Evolutionary conservation across 805 yeast species (phyloP).

Genomic region (Candida koratica): DNA sequence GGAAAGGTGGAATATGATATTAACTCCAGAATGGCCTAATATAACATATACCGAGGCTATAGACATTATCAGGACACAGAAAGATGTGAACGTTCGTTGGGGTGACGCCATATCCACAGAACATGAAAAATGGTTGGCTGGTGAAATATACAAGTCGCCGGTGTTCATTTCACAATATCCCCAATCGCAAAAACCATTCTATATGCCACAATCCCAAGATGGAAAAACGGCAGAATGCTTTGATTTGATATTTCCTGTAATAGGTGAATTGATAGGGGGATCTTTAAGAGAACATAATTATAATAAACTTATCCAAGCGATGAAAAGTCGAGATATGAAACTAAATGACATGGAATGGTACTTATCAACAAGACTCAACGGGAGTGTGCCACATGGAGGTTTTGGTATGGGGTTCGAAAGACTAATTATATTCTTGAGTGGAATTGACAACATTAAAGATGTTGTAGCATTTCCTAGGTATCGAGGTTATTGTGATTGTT

Average conservation of each 20-base stretch:
- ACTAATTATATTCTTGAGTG: conserved; percentile 66
- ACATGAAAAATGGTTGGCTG: conserved; percentile 90
- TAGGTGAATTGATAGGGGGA: conserved; percentile 95
- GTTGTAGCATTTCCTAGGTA: conserved; percentile 84
- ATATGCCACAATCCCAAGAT: conserved; percentile 63
- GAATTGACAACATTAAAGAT: conserved; percentile 77
- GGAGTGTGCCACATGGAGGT: conserved; percentile 93
- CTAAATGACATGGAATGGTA: conserved; percentile 73
- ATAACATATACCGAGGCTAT: conserved; percentile 79
- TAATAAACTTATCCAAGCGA: conserved; percentile 43
- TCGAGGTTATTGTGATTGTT: conserved; percentile 39
- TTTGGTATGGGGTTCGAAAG: conserved; percentile 95
- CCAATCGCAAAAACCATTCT: conserved; percentile 72
- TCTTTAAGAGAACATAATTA: conserved; percentile 79
- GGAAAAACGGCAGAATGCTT: conserved; percentile 78
- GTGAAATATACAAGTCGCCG: conserved; percentile 61
- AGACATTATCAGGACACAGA: conserved; percentile 36
- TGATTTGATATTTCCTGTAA: conserved; percentile 82
- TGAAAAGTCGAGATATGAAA: conserved; percentile 55
- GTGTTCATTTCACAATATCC: conserved; percentile 93
- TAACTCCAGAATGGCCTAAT: conserved; percentile 53
- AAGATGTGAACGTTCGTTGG: conserved; percentile 37
- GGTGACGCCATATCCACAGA: conserved; percentile 76
- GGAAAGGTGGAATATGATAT: conserved; percentile 59
- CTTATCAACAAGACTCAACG: conserved; percentile 64